These are phyloP conservation scores for Lepiota venenata DNA, from an alignment of 768 basidiomycete species.

Conservation along the genomic window DNA sequence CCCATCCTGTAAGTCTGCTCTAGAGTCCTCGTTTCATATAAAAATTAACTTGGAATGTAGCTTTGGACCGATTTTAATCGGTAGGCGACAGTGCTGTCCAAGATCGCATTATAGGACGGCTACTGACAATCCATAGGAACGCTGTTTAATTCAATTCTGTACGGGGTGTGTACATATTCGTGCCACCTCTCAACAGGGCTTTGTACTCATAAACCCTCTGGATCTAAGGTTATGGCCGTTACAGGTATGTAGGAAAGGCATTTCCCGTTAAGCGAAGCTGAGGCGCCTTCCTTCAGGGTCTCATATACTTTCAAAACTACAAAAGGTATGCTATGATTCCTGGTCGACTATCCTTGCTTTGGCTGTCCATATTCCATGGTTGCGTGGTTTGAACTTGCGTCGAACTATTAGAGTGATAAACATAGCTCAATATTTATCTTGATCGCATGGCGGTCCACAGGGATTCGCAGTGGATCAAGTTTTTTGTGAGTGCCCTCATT, in stretches of 20 bases:
- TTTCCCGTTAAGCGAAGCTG: background rate
- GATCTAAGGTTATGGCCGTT: conserved; percentile 23
- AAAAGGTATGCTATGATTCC: conserved; percentile 20
- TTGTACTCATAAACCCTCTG: background rate
- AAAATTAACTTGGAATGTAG: background rate
- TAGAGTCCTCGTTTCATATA: background rate
- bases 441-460: conserved; percentile 13
- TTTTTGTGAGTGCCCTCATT: conserved; percentile 22
- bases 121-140: conserved; percentile 17
- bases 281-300: conserved; percentile 17
- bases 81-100: background rate
- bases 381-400: too few relatives aligned
- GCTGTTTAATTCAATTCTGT: conserved; percentile 30
- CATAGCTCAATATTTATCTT: background rate
- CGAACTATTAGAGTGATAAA: too few relatives aligned
- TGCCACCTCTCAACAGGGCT: background rate
- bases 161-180: conserved; percentile 22
- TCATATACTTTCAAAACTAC: conserved; percentile 33
- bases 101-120: background rate
- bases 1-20: conserved; percentile 10
- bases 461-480: conserved; percentile 29
- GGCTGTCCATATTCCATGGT: background rate
- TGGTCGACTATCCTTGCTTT: background rate
- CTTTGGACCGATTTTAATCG: conserved; percentile 17
- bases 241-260: conserved; percentile 26